Evolutionary conservation across 257 asterid species (phyloP).

Genomic region (Gentiana macrophylla): DNA sequence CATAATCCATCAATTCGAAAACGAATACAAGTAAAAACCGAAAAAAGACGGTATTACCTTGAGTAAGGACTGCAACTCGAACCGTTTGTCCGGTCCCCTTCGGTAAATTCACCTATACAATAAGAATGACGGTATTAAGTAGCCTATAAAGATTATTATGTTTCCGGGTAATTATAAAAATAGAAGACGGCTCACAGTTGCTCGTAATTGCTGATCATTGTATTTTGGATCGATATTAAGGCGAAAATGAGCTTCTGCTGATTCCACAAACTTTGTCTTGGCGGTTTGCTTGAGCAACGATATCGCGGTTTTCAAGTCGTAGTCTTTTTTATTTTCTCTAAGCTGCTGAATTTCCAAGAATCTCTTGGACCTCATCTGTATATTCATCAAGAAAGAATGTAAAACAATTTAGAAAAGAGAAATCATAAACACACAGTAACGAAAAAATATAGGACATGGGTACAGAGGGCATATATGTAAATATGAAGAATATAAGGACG

Average conservation of each 20-base stretch:
- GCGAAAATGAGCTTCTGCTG: slow-evolving; percentile 97
- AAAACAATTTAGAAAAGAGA: slow-evolving; percentile 4
- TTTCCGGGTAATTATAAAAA: not conserved
- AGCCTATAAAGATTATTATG: not conserved
- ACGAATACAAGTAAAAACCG: not conserved
- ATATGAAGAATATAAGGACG: too few species aligned
- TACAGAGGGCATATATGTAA: too few species aligned
- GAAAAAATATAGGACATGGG: too few species aligned
- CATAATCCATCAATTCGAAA: slow-evolving; percentile 1
- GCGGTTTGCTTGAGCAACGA: slow-evolving; percentile 69
- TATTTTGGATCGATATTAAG: slow-evolving; percentile 96
- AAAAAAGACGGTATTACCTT: slow-evolving; percentile 38
- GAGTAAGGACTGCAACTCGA: slow-evolving; percentile 93
- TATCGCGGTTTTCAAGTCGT: slow-evolving; percentile 71
- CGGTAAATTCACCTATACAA: slow-evolving; percentile 82
- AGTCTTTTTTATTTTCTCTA: slow-evolving; percentile 79
- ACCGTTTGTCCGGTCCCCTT: slow-evolving; percentile 94
- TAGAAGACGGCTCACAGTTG: slow-evolving; percentile 54
- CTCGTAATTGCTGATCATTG: slow-evolving; percentile 95
- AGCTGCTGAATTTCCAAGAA: slow-evolving; percentile 81
- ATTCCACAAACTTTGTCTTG: slow-evolving; percentile 64
- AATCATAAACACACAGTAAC: too few species aligned
- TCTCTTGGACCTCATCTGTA: slow-evolving; percentile 91
- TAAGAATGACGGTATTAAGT: slow-evolving; percentile 2
- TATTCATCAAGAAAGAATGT: not conserved